A percentile compares a stretch with the other conserved stretches of the same genome.
These are phyloP conservation scores for Candida dendrica DNA, from an alignment of 805 yeast species.

Conservation along the genomic window DNA sequence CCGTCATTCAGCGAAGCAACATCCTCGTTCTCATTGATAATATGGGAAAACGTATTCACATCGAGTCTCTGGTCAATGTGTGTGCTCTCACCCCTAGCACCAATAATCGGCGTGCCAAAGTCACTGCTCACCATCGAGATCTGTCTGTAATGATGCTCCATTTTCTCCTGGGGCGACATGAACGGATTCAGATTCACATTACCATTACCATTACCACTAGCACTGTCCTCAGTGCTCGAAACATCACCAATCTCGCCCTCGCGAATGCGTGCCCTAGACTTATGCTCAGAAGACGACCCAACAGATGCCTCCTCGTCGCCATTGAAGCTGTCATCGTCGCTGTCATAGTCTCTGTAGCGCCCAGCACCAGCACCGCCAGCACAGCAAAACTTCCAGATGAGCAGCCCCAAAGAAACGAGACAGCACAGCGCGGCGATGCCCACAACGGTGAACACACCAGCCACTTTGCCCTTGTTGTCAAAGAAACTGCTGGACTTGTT, in stretches of 20 bases:
- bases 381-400: constrained; percentile 19
- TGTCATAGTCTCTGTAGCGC: constrained; percentile 6
- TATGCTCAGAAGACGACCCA: background rate
- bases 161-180: background rate
- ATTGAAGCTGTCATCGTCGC: background rate
- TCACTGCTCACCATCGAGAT: constrained; percentile 1
- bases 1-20: constrained; percentile 36
- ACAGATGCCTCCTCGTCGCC: background rate
- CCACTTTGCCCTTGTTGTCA: constrained; percentile 67
- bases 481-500: constrained; percentile 31
- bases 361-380: background rate
- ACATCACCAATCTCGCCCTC: constrained; percentile 15
- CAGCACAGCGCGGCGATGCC: constrained; percentile 52
- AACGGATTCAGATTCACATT: background rate
- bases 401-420: constrained; percentile 34
- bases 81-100: constrained; percentile 16
- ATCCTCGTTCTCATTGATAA: constrained; percentile 18
- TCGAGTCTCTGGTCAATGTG: constrained; percentile 35
- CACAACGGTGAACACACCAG: constrained; percentile 78
- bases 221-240: constrained; percentile 8
- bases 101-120: constrained; percentile 16
- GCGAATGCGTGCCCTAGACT: constrained; percentile 11
- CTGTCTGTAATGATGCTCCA: background rate
- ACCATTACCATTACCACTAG: no score
- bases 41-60: constrained; percentile 19